A percentile compares a stretch with the other conserved stretches of the same genome.
Conservation (phyloP, 176 grass and related monocot species). For the Zea mays region DNA sequence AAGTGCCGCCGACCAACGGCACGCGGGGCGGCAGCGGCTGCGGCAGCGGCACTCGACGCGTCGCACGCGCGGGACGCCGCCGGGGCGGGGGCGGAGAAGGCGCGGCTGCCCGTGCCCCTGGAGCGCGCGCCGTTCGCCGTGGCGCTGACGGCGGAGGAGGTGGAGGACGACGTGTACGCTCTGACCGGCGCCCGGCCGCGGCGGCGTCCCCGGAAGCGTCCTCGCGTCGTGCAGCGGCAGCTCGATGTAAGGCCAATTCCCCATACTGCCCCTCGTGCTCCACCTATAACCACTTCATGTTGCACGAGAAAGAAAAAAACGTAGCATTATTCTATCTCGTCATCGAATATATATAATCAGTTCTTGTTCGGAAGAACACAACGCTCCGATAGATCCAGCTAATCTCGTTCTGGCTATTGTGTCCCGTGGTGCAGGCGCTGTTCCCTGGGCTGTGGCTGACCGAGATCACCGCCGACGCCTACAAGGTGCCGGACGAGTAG, state of each 20-base stretch:
- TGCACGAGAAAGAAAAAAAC: neutral
- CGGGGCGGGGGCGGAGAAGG: neutral
- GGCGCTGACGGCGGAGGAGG: conserved; percentile 69
- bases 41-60: conserved; percentile 13
- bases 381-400: conserved; percentile 37
- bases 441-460: conserved; percentile 69
- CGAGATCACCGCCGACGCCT: conserved; percentile 67
- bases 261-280: conserved; percentile 37
- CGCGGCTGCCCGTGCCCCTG: neutral
- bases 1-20: conserved; percentile 39
- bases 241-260: conserved; percentile 79
- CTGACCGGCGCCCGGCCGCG: conserved; percentile 81
- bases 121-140: conserved; percentile 54
- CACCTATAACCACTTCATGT: neutral
- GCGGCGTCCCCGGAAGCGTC: conserved; percentile 82
- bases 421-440: conserved; percentile 60
- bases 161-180: conserved; percentile 95
- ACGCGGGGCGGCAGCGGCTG: conserved; percentile 13
- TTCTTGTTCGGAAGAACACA: conserved; percentile 17
- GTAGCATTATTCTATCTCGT: neutral
- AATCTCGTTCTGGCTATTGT: conserved; percentile 40
- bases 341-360: conserved; percentile 10
- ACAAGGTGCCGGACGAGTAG: conserved; percentile 56
- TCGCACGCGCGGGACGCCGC: neutral
- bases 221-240: conserved; percentile 74